Percentiles rank a stretch among this genome's conserved stretches.
These are phyloP conservation scores for Meyerozyma sp. DNA, from an alignment of 1,139 yeast species.

Conservation along the genomic window DNA sequence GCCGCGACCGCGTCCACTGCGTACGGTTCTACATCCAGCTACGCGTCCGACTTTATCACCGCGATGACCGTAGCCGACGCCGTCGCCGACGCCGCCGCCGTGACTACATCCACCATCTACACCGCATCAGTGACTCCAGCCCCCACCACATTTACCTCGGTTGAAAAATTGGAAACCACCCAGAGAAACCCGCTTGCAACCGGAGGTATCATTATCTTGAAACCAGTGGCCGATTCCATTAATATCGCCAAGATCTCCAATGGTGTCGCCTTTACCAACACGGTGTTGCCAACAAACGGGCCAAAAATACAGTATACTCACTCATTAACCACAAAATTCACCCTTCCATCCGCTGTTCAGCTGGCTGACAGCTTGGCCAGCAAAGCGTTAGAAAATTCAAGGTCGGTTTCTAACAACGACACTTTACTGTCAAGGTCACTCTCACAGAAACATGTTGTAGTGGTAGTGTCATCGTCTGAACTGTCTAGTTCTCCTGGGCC, in stretches of 20 bases:
- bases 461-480: neutral
- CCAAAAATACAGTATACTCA: neutral
- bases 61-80: too few relatives aligned
- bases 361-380: slow-evolving; percentile 1
- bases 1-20: neutral
- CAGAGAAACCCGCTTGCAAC: slow-evolving; percentile 16
- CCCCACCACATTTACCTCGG: slow-evolving; percentile 10
- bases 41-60: too few relatives aligned
- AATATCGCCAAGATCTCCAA: slow-evolving; percentile 13
- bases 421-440: too few relatives aligned
- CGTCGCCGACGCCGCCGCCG: too few relatives aligned
- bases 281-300: neutral
- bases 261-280: slow-evolving; percentile 7
- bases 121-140: slow-evolving; percentile 10
- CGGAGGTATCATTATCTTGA: slow-evolving; percentile 9
- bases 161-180: slow-evolving; percentile 9
- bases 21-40: too few relatives aligned
- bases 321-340: slow-evolving; percentile 4
- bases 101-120: slow-evolving; percentile 13
- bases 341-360: slow-evolving; percentile 3
- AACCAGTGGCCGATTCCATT: slow-evolving; percentile 12
- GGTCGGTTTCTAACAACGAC: too few relatives aligned
- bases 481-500: neutral
- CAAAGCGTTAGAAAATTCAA: neutral
- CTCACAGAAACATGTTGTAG: too few relatives aligned